Percentiles rank a stretch among this genome's conserved stretches.
These are phyloP conservation scores for Ambispora gerdemannii DNA, from an alignment of 192 early-diverging fungal species.

Conservation along the genomic window DNA sequence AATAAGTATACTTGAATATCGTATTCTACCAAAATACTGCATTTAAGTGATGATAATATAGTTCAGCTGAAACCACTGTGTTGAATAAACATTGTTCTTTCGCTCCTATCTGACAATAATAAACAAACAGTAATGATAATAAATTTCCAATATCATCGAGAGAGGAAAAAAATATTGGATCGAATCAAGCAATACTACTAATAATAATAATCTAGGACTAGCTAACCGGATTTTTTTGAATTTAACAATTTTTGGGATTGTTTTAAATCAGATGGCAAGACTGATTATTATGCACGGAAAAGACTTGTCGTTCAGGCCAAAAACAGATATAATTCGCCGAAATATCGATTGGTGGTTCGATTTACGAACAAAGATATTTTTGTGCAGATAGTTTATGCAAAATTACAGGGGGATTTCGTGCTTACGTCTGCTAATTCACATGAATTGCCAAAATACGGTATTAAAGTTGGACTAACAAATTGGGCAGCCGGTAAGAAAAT, in stretches of 20 bases:
- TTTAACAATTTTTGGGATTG: too few relatives aligned
- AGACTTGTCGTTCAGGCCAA: conserved; percentile 98
- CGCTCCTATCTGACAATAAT: conserved; percentile 83
- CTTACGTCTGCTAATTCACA: conserved; percentile 94
- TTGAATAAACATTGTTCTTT: conserved; percentile 66
- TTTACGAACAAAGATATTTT: conserved; percentile 98
- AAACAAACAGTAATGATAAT: too few relatives aligned
- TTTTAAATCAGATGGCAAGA: conserved; percentile 88
- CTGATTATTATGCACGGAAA: conserved; percentile 99
- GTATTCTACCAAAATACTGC: background rate
- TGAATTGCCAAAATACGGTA: conserved; percentile 92
- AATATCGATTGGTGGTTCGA: conserved; percentile 99
- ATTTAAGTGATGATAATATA: conserved; percentile 72
- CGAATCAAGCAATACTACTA: too few relatives aligned
- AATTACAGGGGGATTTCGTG: conserved; percentile 96
- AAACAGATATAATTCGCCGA: conserved; percentile 99
- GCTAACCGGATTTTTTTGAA: too few relatives aligned
- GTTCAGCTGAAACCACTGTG: conserved; percentile 73
- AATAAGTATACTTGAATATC: background rate
- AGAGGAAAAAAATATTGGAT: too few relatives aligned
- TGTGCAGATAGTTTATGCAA: conserved; percentile 96
- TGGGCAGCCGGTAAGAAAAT: conserved; percentile 73
- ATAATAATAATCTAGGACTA: too few relatives aligned
- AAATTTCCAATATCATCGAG: too few relatives aligned
- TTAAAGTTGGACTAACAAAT: conserved; percentile 99